Percentiles rank a stretch among this genome's conserved stretches.
phyloP scores from a whole-genome alignment of 306 rosid genomes.

The Prinsepia uniflora region DNA sequence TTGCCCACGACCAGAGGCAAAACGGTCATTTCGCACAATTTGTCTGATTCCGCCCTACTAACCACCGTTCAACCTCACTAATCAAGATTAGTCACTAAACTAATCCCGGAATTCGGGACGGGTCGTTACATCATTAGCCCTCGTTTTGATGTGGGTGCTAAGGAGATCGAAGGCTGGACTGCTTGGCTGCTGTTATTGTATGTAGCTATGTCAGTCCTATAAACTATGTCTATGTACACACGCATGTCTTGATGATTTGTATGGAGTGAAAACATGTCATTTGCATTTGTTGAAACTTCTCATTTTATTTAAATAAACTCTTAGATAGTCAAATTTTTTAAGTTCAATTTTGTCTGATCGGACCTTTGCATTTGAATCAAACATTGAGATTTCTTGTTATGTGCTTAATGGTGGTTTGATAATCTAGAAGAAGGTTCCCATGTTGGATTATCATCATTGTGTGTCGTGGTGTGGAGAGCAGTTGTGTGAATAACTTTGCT shows the following conservation, averaged over 20 bases:
- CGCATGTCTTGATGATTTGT: neutral
- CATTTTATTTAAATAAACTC: neutral
- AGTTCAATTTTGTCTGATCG: neutral
- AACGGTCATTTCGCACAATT: no score
- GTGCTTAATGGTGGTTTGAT: neutral
- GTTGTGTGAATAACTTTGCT: neutral
- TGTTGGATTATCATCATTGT: neutral
- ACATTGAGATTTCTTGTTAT: neutral
- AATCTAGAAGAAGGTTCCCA: neutral
- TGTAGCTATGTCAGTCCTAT: neutral
- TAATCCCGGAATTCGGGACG: no score
- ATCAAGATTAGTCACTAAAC: no score
- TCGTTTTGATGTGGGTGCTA: conserved; percentile 60
- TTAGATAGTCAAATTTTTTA: neutral
- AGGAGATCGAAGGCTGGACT: conserved; percentile 66
- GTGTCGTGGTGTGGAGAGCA: no score
- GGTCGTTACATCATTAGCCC: conserved; percentile 70
- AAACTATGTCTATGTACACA: no score
- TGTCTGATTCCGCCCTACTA: no score
- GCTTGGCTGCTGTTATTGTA: conserved; percentile 39
- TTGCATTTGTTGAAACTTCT: neutral
- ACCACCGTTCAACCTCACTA: no score
- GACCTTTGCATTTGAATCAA: neutral
- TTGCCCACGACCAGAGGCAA: no score
- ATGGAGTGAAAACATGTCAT: no score